Conservation (phyloP, 2,329 filamentous ascomycete genomes). For the Fusarium clavum region DNA sequence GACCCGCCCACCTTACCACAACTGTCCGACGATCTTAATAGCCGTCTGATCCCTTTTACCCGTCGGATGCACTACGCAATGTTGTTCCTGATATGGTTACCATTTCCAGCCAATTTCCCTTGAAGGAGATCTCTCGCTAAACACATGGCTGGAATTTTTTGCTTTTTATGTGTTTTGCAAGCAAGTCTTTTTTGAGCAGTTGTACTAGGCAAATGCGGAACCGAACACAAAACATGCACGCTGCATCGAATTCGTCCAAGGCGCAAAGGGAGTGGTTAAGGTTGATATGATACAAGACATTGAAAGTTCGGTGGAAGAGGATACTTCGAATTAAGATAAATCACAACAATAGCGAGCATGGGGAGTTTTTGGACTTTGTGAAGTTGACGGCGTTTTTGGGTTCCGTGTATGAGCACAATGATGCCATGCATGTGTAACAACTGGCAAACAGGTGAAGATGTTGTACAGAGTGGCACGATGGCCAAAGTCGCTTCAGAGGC, state of each 20-base stretch:
- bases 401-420: conserved; percentile 33
- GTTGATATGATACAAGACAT: conserved; percentile 9
- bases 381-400: conserved; percentile 31
- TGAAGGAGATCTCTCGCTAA: conserved; percentile 35
- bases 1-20: conserved; percentile 20
- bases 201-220: conserved; percentile 27
- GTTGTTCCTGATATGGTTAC: conserved; percentile 25
- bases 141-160: conserved; percentile 26
- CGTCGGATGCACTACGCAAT: conserved; percentile 25
- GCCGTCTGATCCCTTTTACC: conserved; percentile 4
- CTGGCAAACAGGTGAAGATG: conserved; percentile 4
- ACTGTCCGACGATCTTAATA: conserved; percentile 30
- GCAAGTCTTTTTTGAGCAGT: conserved; percentile 24
- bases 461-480: background rate
- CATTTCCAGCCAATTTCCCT: conserved; percentile 21
- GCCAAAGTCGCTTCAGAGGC: background rate
- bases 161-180: conserved; percentile 35
- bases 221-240: conserved; percentile 27
- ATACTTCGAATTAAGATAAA: conserved; percentile 31
- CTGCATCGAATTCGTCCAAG: conserved; percentile 21
- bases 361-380: conserved; percentile 31
- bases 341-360: conserved; percentile 39
- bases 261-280: conserved; percentile 25
- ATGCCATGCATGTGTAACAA: conserved; percentile 35
- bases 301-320: conserved; percentile 1